Conservation (phyloP, 1,139 yeast genomes). For the Sugiyamaella japonica region DNA sequence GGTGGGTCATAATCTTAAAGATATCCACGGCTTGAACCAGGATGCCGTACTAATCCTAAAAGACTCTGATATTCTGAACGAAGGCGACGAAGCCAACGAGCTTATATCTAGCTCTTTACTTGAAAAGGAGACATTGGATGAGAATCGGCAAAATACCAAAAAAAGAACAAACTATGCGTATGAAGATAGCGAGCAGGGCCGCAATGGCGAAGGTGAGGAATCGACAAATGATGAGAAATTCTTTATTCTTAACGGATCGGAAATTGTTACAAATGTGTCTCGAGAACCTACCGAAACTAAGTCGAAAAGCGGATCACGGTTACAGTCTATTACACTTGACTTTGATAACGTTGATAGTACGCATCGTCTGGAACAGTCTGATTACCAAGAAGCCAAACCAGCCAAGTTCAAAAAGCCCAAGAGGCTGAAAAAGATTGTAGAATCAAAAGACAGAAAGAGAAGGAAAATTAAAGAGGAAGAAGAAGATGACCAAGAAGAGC, state of each 20-base stretch:
- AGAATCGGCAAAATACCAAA: conserved; percentile 36
- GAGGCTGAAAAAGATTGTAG: conserved; percentile 35
- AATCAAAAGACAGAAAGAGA: conserved; percentile 29
- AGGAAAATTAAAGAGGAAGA: conserved; percentile 29
- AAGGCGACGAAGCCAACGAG: conserved; percentile 45
- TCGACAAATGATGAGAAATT: conserved; percentile 22
- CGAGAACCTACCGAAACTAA: background rate
- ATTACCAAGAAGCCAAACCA: conserved; percentile 38
- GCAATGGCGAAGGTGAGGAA: conserved; percentile 33
- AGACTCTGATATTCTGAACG: conserved; percentile 57
- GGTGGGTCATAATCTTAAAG: conserved; percentile 50
- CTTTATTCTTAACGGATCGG: conserved; percentile 34
- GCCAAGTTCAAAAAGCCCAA: conserved; percentile 53
- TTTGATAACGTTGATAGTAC: conserved; percentile 24
- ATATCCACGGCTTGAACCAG: conserved; percentile 44
- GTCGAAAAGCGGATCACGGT: no score
- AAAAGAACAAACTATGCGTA: conserved; percentile 33
- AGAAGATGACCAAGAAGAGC: conserved; percentile 29
- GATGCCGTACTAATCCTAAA: conserved; percentile 64
- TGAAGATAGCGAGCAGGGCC: conserved; percentile 35
- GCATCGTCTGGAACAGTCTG: conserved; percentile 24
- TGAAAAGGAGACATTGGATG: conserved; percentile 39
- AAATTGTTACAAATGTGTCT: conserved; percentile 9
- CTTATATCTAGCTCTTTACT: conserved; percentile 50
- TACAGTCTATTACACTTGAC: conserved; percentile 22